These are phyloP conservation scores for Tulasnella sp. DNA, from an alignment of 768 basidiomycete genomes.

Conservation along the genomic window DNA sequence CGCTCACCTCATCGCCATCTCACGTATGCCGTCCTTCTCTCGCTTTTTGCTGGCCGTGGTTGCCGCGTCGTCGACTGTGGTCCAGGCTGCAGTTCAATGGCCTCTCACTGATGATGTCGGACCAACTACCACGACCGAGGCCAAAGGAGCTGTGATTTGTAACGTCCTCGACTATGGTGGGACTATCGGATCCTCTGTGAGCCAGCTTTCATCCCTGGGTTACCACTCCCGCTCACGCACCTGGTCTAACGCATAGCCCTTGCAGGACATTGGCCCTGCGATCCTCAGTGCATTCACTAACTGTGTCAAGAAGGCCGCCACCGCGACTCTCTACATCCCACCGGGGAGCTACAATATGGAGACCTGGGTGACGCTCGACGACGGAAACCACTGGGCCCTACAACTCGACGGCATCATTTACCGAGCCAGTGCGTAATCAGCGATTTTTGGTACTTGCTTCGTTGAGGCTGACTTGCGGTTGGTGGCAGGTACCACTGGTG, in stretches of 20 bases:
- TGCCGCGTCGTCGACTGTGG: too few relatives aligned
- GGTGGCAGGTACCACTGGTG: slow-evolving; percentile 20
- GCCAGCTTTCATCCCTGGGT: neutral
- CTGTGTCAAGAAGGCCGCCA: slow-evolving; percentile 24
- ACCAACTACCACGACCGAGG: slow-evolving; percentile 1
- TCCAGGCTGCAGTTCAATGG: too few relatives aligned
- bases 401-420: slow-evolving; percentile 28
- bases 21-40: too few relatives aligned
- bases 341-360: slow-evolving; percentile 26
- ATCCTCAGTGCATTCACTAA: slow-evolving; percentile 25
- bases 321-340: slow-evolving; percentile 22
- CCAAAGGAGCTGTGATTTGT: slow-evolving; percentile 21
- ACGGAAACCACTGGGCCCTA: slow-evolving; percentile 25
- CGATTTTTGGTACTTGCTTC: neutral
- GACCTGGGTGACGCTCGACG: slow-evolving; percentile 27
- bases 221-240: neutral
- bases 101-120: neutral
- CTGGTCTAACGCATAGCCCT: neutral
- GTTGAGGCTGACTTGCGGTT: neutral
- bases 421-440: slow-evolving; percentile 21
- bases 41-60: too few relatives aligned
- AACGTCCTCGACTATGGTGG: slow-evolving; percentile 28
- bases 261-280: slow-evolving; percentile 26
- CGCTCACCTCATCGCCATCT: too few relatives aligned
- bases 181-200: slow-evolving; percentile 23